A percentile compares a stretch with the other conserved stretches of the same genome.
Conservation (phyloP, 768 basidiomycete genomes). For the Rhodotorula babjevae region DNA sequence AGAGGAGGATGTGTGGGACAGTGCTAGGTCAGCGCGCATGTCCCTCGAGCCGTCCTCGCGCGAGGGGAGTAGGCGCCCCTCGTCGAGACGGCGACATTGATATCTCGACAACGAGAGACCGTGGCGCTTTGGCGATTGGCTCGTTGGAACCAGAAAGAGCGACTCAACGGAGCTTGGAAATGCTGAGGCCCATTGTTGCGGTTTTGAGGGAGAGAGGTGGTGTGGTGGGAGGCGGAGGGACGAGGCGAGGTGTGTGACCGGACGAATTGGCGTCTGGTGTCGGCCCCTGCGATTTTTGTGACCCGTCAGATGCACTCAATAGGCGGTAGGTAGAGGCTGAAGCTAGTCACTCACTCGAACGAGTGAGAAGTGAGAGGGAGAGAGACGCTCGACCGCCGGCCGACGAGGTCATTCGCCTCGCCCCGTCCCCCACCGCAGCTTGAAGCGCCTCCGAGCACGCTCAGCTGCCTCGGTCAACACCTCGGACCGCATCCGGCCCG, state of each 20-base stretch:
- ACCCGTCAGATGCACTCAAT: no score
- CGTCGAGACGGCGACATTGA: not conserved
- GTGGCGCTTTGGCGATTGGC: not conserved
- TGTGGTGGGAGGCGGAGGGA: not conserved
- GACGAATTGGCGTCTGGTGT: no score
- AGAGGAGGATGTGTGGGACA: not conserved
- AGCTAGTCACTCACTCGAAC: no score
- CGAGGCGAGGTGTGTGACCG: not conserved
- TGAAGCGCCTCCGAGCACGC: no score
- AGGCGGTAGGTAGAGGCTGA: no score
- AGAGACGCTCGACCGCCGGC: no score
- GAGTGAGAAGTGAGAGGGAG: no score
- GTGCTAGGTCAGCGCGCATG: not conserved
- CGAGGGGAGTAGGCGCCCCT: not conserved
- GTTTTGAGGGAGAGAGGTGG: not conserved
- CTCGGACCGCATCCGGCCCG: no score
- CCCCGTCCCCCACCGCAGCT: no score
- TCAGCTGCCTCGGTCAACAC: no score
- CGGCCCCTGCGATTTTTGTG: no score
- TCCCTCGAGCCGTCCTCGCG: not conserved
- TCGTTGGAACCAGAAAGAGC: not conserved
- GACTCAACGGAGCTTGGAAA: slow-evolving; percentile 30
- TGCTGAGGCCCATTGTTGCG: slow-evolving; percentile 34
- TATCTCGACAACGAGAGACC: not conserved
- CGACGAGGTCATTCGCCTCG: no score